phyloP scores from a whole-genome alignment of 2,329 filamentous ascomycete species.

The Exophiala phaeomuriformis region DNA sequence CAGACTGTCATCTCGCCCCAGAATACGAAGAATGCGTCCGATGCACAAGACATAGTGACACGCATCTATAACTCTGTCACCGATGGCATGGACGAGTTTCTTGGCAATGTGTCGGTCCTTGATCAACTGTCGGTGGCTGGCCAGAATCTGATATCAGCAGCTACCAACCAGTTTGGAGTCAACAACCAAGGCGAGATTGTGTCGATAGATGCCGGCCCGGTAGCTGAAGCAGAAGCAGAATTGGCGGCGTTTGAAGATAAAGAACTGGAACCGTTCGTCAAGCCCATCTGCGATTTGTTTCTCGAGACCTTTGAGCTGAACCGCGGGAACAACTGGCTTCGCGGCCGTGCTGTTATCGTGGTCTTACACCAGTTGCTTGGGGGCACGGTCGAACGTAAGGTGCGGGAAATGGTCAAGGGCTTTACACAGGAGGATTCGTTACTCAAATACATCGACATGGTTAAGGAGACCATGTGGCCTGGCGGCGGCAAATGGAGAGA shows the following conservation, averaged over 20 bases:
- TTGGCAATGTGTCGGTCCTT: conserved; percentile 90
- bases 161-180: conserved; percentile 45
- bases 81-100: conserved; percentile 95
- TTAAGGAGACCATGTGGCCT: conserved; percentile 79
- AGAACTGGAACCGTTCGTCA: conserved; percentile 90
- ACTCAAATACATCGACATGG: conserved; percentile 63
- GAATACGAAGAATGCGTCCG: conserved; percentile 56
- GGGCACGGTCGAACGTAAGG: conserved; percentile 91
- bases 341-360: conserved; percentile 89
- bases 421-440: conserved; percentile 72
- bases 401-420: conserved; percentile 71
- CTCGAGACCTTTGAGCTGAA: conserved; percentile 93
- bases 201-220: conserved; percentile 44
- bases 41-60: conserved; percentile 75
- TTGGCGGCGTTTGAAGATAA: conserved; percentile 85
- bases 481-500: conserved; percentile 41
- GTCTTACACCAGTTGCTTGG: conserved; percentile 92
- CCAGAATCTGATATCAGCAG: conserved; percentile 62
- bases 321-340: conserved; percentile 92
- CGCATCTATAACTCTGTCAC: conserved; percentile 94
- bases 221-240: conserved; percentile 82
- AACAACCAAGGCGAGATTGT: conserved; percentile 27
- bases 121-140: conserved; percentile 90
- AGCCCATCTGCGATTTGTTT: conserved; percentile 96
- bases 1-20: conserved; percentile 66